Base-by-base conservation (phyloP, 179 eudicot genomes). In the Amaranthus tricolor region DNA sequence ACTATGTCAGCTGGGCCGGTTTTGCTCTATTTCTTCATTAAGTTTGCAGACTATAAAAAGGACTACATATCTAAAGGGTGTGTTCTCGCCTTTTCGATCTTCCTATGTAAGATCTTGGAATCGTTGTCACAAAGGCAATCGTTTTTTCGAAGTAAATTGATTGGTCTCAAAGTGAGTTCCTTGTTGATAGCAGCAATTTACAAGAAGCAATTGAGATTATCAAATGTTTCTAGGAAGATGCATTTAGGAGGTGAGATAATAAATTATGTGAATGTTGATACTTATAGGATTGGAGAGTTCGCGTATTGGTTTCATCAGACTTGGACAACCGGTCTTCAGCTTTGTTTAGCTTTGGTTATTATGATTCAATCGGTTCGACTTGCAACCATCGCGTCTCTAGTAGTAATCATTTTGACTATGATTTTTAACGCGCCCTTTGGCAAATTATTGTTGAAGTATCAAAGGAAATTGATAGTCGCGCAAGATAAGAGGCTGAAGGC, bases 1-100 rank as follows among this genome's bases (percentile, higher is more conserved):
- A 24, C 81, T 0, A 7, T 77, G 7, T 81, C 84, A 43, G 66
- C 81, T 7, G 84, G 84, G 45, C 84, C 84, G 1, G 21, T 81
- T 47, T 70, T 81, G 40, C 78, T 81, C 9, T 55, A 77, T 44
- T 80, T 75, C 45, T 73, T 81, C 72, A 81, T 81, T 6, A 45
- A 55, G 52, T 78, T 81, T 7, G 84, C 84, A 19, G 81, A 81
- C 56, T 81, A 78, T 45, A 74, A 67, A 67, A 17, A 20, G 21
- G 56, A 5, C 19, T 67, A 49, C 17, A 67, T 55, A 49, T 6
- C 49, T 21, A 17, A 67, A 49, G 57, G 71, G 49, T 67, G 7
- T 50, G 31, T 50, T 10, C 21, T 67, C n/a, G 71, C 56, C 8
- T 1, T 67, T 67, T 49, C 44, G 21, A 55, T 67, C 71, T 67